Conservation (phyloP, 148 eudicot species). For the Chenopodium quinoa region DNA sequence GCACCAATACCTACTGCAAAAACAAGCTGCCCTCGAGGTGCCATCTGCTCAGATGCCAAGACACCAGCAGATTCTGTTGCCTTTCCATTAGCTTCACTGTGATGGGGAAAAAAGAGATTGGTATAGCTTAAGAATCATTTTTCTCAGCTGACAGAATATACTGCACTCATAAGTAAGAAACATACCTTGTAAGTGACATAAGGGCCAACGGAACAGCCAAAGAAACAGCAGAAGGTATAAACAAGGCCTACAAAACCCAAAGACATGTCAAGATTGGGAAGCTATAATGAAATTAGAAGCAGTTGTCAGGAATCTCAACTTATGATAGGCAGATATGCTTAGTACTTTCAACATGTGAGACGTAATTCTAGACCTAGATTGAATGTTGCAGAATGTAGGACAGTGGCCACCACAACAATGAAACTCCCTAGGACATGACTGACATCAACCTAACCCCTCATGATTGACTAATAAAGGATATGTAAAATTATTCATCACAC, state of each 20-base stretch:
- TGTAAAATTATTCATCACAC: not conserved
- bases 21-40: conserved; percentile 93
- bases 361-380: not conserved
- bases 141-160: not conserved
- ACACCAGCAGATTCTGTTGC: conserved; percentile 51
- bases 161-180: not conserved
- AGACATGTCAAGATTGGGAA: not conserved
- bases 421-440: not conserved
- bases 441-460: not conserved
- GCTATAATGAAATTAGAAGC: not conserved
- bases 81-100: conserved; percentile 83
- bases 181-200: conserved; percentile 84
- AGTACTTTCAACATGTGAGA: not conserved
- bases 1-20: conserved; percentile 86
- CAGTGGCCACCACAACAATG: not conserved
- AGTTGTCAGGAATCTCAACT: not conserved
- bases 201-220: conserved; percentile 94
- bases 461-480: not conserved
- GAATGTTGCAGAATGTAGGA: not conserved
- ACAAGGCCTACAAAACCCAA: conserved; percentile 47
- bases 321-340: not conserved
- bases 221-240: conserved; percentile 71
- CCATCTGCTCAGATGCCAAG: conserved; percentile 91
- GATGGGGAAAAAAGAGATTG: conserved; percentile 21
- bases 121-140: conserved; percentile 14